A percentile compares a stretch with the other conserved stretches of the same genome.
Conservation (phyloP, 2,329 filamentous ascomycete species). For the Samsoniella hepiali region DNA sequence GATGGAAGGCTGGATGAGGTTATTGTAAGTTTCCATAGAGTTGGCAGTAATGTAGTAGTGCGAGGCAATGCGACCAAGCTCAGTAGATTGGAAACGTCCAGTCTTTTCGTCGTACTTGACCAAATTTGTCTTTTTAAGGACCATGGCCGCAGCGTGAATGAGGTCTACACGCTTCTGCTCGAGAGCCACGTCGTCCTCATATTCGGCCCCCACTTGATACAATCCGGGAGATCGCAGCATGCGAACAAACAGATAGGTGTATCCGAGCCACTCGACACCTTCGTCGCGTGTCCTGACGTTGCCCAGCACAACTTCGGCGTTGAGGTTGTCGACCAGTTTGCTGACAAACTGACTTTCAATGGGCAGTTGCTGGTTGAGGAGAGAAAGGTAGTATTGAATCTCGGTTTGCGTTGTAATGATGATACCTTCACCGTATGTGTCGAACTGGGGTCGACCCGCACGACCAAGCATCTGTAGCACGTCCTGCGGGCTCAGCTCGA, state of each 20-base stretch:
- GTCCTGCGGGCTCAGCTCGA: constrained; percentile 94
- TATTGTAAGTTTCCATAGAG: constrained; percentile 97
- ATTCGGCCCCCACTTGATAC: constrained; percentile 94
- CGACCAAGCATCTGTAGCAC: constrained; percentile 98
- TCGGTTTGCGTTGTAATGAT: constrained; percentile 96
- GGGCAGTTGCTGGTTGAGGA: constrained; percentile 94
- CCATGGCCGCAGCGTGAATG: constrained; percentile 85
- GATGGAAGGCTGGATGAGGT: constrained; percentile 88
- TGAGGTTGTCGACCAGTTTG: constrained; percentile 90
- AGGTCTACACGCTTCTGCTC: constrained; percentile 98
- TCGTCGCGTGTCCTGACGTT: constrained; percentile 91
- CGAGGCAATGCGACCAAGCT: constrained; percentile 91
- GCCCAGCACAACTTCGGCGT: constrained; percentile 91
- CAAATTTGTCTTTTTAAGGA: constrained; percentile 82
- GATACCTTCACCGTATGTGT: constrained; percentile 97
- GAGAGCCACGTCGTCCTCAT: constrained; percentile 84
- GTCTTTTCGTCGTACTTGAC: constrained; percentile 95
- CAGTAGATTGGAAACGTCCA: constrained; percentile 83
- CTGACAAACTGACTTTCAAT: constrained; percentile 96
- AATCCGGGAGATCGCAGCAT: constrained; percentile 95
- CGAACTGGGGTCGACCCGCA: constrained; percentile 92
- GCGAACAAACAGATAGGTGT: constrained; percentile 95
- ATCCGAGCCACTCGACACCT: constrained; percentile 97
- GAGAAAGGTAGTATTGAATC: constrained; percentile 94
- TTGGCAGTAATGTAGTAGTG: constrained; percentile 98